Evolutionary conservation across 2,329 filamentous ascomycete genomes (phyloP), one percentile per base, ranked within the genome.

Genomic region (Arthrobotrys pseudoclavata): DNA sequence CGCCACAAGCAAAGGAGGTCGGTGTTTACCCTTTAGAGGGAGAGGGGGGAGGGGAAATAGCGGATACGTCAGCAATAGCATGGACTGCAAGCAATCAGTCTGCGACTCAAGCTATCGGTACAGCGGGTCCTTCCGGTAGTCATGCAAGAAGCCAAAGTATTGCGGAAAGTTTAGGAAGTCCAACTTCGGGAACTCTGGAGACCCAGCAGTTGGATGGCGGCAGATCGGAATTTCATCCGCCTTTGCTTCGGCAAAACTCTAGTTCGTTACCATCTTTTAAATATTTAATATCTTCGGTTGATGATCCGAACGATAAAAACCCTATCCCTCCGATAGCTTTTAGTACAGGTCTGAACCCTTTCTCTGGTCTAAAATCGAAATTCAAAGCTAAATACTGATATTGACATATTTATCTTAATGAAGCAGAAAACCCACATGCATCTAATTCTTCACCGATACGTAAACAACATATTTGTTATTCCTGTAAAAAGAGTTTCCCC

Each of bases 261-360:
- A 64, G 67, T 31, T 57, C 50, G 20, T 55, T 77, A 31, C 74
- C 74, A 4, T 66, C 67, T 9, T 77, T 77, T 52, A 70, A 68
- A 42, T 70, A 60, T 48, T 52, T 77, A 31, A 77, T 77, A 40
- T 77, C 74, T 12, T 47, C 74, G 22, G 74, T 77, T 7, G 74
- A 77, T 42, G 67, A 77, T 34, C 74, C 74, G n/a, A 70, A 77
- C 48, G 74, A 77, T 47, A 55, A 67, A 40, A 67, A 77, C 15
- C 67, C 52, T 9, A 71, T 71, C 24, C 74, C 64, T 12, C 74
- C 74, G 12, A 77, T 77, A 22, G 26, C 67, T 42, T 77, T 47
- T 42, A 67, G 20, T 42, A 63, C 50, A 31, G 74, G 74, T 77
- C 66, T 42, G 62, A 13, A 13, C 34, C 12, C 31, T 1, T 34